Evolutionary conservation across 208 protist genomes (phyloP).

Genomic region (Wallacemonas rigidus): DNA sequence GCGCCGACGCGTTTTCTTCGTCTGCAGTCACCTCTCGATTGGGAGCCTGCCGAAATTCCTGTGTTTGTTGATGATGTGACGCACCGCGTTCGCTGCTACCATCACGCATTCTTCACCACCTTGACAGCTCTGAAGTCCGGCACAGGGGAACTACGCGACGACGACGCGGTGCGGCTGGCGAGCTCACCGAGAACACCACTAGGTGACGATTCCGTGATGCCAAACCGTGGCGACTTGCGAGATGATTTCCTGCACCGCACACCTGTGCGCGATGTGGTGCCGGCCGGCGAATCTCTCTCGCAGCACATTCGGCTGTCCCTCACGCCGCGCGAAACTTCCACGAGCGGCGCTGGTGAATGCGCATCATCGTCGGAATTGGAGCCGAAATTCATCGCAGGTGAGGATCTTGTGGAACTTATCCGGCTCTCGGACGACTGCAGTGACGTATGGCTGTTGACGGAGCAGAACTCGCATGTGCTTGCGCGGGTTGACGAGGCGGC

Average conservation of each 20-base stretch:
- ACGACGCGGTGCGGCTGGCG: background rate
- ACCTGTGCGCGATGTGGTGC: background rate
- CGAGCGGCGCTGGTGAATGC: background rate
- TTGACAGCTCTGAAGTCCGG: background rate
- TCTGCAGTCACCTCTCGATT: background rate
- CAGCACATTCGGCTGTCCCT: slow-evolving; percentile 22
- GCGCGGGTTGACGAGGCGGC: background rate
- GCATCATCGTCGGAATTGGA: background rate
- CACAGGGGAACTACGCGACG: background rate
- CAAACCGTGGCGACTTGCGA: background rate
- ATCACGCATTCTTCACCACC: background rate
- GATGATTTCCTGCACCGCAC: background rate
- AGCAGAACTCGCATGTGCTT: background rate
- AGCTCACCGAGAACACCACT: background rate
- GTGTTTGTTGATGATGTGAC: background rate
- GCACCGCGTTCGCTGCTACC: slow-evolving; percentile 1
- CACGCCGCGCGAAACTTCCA: background rate
- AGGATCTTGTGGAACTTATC: slow-evolving; percentile 15
- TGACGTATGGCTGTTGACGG: slow-evolving; percentile 7
- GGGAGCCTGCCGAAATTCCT: background rate
- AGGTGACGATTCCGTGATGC: background rate
- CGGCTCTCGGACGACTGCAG: slow-evolving; percentile 16
- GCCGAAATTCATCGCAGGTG: slow-evolving; percentile 8
- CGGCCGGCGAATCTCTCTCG: slow-evolving; percentile 15
- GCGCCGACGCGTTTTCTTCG: no score